Conservation (phyloP, 805 yeast species). For the Metschnikowia gelsemii region DNA sequence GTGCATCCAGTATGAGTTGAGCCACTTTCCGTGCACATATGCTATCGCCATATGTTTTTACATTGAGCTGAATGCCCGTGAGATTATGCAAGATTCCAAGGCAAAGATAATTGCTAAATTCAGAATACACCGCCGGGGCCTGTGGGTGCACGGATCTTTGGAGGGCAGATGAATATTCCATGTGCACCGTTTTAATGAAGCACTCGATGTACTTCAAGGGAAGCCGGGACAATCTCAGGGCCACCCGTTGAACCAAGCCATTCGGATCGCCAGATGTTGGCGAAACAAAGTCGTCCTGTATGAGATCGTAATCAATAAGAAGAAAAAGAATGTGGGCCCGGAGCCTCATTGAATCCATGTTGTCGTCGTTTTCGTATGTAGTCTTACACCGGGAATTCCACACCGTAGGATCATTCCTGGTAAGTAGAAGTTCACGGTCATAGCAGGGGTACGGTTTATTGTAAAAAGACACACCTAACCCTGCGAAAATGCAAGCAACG, state of each 20-base stretch:
- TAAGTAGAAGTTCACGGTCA: conserved; percentile 26
- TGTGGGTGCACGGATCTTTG: background rate
- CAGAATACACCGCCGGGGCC: background rate
- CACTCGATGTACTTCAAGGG: conserved; percentile 4
- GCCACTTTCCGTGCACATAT: background rate
- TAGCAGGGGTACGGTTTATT: conserved; percentile 27
- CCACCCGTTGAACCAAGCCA: conserved; percentile 1
- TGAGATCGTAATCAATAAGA: conserved; percentile 3
- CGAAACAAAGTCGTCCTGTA: background rate
- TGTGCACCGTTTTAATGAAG: conserved; percentile 2
- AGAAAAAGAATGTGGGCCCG: conserved; percentile 20
- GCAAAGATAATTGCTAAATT: background rate
- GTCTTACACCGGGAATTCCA: conserved; percentile 15
- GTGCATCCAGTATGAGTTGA: conserved; percentile 3
- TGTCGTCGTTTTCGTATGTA: conserved; percentile 22
- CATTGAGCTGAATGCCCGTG: background rate
- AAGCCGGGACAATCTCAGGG: conserved; percentile 1
- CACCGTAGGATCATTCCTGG: conserved; percentile 22
- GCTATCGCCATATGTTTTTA: no score
- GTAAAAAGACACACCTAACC: conserved; percentile 23
- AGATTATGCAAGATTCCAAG: conserved; percentile 1
- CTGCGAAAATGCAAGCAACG: conserved; percentile 30
- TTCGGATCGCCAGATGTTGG: no score
- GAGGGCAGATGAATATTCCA: background rate
- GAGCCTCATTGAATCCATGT: conserved; percentile 28